Evolutionary conservation across 2,329 filamentous ascomycete genomes (phyloP).

Genomic region (Diatrype stigma): DNA sequence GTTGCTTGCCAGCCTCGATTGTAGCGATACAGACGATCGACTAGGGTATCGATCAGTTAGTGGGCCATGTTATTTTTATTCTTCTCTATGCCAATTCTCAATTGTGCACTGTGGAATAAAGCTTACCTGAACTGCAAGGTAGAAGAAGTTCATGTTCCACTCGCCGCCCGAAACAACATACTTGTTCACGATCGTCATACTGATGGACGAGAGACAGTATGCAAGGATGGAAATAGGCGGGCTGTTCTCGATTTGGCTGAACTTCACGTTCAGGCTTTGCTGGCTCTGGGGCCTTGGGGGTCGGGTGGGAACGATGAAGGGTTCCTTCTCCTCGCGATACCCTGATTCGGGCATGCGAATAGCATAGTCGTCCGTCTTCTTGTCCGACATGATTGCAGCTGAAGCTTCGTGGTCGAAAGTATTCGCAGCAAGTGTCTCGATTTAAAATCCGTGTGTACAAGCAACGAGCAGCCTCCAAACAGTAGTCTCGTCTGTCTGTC

Average conservation of each 20-base stretch:
- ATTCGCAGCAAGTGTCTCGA: too few relatives aligned
- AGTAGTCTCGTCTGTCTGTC: neutral
- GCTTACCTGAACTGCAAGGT: slow-evolving; percentile 84
- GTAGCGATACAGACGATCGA: slow-evolving; percentile 83
- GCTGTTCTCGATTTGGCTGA: slow-evolving; percentile 63
- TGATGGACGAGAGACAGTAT: slow-evolving; percentile 94
- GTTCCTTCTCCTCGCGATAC: slow-evolving; percentile 49
- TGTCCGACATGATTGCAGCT: slow-evolving; percentile 67
- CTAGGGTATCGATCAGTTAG: slow-evolving; percentile 41
- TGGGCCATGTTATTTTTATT: slow-evolving; percentile 6
- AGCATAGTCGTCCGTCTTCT: slow-evolving; percentile 80
- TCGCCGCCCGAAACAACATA: slow-evolving; percentile 86
- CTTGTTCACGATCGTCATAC: slow-evolving; percentile 99
- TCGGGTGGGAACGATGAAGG: slow-evolving; percentile 36
- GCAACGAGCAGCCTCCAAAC: neutral
- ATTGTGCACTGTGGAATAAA: too few relatives aligned
- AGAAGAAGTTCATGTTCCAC: slow-evolving; percentile 97
- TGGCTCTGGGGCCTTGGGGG: slow-evolving; percentile 37
- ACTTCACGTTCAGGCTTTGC: slow-evolving; percentile 27
- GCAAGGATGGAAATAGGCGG: slow-evolving; percentile 76
- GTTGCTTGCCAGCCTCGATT: slow-evolving; percentile 77
- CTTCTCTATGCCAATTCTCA: neutral
- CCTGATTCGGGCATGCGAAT: slow-evolving; percentile 65
- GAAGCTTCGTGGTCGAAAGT: too few relatives aligned
- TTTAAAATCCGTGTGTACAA: too few relatives aligned